Percentiles rank a stretch among this genome's conserved stretches.
Evolutionary conservation across 2,329 filamentous ascomycete genomes (phyloP).

Genomic region (Epichloe baconii): DNA sequence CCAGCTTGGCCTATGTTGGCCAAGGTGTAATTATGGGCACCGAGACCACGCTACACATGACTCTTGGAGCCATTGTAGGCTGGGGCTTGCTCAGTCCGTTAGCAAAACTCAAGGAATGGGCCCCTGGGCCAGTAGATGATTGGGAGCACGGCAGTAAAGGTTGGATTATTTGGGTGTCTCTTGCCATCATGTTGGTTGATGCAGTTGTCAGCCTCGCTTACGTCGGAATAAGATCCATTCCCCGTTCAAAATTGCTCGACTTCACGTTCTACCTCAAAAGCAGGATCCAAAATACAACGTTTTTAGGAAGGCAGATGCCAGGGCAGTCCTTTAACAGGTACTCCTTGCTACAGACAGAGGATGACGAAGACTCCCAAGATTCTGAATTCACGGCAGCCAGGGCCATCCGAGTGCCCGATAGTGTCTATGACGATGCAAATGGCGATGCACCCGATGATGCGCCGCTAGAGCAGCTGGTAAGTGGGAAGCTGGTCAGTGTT

Average conservation of each 20-base stretch:
- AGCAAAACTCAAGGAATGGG: conserved; percentile 78
- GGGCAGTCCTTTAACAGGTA: conserved; percentile 11
- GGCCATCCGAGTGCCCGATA: neutral
- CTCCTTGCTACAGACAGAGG: conserved; percentile 8
- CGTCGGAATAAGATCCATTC: conserved; percentile 49
- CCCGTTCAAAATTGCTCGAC: conserved; percentile 17
- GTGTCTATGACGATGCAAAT: conserved; percentile 6
- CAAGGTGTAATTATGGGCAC: conserved; percentile 99
- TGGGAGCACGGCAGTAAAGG: conserved; percentile 93
- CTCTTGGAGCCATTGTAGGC: conserved; percentile 74
- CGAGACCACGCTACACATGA: conserved; percentile 89
- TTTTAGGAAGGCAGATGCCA: neutral
- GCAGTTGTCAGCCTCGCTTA: conserved; percentile 79
- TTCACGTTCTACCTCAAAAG: neutral
- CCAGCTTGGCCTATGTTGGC: conserved; percentile 91
- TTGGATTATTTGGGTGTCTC: conserved; percentile 95
- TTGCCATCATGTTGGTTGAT: conserved; percentile 95
- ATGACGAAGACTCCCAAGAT: neutral
- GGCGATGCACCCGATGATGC: conserved; percentile 56
- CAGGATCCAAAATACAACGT: neutral
- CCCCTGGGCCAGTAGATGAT: conserved; percentile 70
- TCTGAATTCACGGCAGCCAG: neutral
- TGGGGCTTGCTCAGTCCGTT: conserved; percentile 87
- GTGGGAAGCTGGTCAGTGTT: conserved; percentile 55
- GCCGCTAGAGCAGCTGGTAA: conserved; percentile 69